Evolutionary conservation across 1,139 yeast species (phyloP).

Genomic region (Yamadazyma spencermartinsiae): DNA sequence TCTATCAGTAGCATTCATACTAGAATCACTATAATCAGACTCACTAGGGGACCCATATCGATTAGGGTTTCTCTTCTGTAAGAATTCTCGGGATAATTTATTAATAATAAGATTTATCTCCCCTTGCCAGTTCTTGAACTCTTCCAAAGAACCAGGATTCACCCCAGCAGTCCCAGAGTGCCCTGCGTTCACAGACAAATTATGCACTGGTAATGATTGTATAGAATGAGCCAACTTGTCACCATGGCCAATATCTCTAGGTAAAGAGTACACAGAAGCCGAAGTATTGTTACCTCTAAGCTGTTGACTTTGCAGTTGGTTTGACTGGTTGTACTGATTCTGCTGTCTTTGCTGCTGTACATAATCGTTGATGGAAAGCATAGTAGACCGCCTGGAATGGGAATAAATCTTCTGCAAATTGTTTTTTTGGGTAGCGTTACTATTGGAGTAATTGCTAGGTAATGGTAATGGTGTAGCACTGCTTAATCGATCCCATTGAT

Average conservation of each 20-base stretch:
- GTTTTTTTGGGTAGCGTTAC: slow-evolving; percentile 30
- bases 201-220: slow-evolving; percentile 15
- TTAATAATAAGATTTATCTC: slow-evolving; percentile 44
- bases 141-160: slow-evolving; percentile 25
- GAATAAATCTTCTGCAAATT: slow-evolving; percentile 47
- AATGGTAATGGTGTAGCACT: slow-evolving; percentile 34
- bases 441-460: slow-evolving; percentile 21
- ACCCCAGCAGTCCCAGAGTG: no score
- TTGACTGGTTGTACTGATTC: neutral
- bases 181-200: no score
- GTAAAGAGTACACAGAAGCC: slow-evolving; percentile 14
- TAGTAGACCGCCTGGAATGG: slow-evolving; percentile 44
- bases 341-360: slow-evolving; percentile 37
- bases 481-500: slow-evolving; percentile 38
- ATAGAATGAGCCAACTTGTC: slow-evolving; percentile 10
- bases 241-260: slow-evolving; percentile 9
- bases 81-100: slow-evolving; percentile 39
- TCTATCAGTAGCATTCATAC: slow-evolving; percentile 24
- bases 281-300: slow-evolving; percentile 6
- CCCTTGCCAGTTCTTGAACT: slow-evolving; percentile 47
- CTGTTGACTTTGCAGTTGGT: slow-evolving; percentile 16
- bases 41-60: slow-evolving; percentile 15
- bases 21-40: slow-evolving; percentile 14
- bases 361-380: slow-evolving; percentile 40
- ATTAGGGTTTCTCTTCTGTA: slow-evolving; percentile 13